Percentiles rank a stretch among this genome's conserved stretches.
phyloP scores from a whole-genome alignment of 2,329 filamentous ascomycete genomes.

The Paecilomyces sp. region DNA sequence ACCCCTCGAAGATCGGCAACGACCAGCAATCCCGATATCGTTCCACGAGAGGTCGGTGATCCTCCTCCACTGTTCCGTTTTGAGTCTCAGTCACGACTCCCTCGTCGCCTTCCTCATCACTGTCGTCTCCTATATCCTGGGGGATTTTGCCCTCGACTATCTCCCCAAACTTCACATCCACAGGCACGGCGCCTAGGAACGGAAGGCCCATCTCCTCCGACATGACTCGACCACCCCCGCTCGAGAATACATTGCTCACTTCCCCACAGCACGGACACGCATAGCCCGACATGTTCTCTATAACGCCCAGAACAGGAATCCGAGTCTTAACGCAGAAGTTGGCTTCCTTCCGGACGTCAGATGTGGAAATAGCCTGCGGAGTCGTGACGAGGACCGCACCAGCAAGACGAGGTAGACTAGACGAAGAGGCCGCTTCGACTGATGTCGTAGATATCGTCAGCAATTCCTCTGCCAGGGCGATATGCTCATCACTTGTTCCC shows the following conservation, averaged over 20 bases:
- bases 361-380: conserved; percentile 86
- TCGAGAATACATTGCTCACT: conserved; percentile 89
- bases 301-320: conserved; percentile 73
- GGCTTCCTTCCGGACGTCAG: conserved; percentile 89
- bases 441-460: conserved; percentile 40
- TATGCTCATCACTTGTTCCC: conserved; percentile 94
- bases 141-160: conserved; percentile 60
- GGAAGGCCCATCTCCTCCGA: conserved; percentile 74
- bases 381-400: conserved; percentile 95
- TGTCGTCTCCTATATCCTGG: conserved; percentile 15
- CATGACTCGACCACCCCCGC: conserved; percentile 84
- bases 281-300: conserved; percentile 80
- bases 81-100: conserved; percentile 4
- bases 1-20: conserved; percentile 33
- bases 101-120: conserved; percentile 11
- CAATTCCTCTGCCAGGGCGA: conserved; percentile 83
- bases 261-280: conserved; percentile 59
- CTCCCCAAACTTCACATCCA: conserved; percentile 86
- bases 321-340: conserved; percentile 86
- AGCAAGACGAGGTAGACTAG: conserved; percentile 55
- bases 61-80: conserved; percentile 5
- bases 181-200: conserved; percentile 80
- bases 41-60: conserved; percentile 31
- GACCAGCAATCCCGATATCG: conserved; percentile 39
- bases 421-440: conserved; percentile 8